These are phyloP conservation scores for Alternaria viburni DNA, from an alignment of 2,329 filamentous ascomycete genomes.

Conservation along the genomic window DNA sequence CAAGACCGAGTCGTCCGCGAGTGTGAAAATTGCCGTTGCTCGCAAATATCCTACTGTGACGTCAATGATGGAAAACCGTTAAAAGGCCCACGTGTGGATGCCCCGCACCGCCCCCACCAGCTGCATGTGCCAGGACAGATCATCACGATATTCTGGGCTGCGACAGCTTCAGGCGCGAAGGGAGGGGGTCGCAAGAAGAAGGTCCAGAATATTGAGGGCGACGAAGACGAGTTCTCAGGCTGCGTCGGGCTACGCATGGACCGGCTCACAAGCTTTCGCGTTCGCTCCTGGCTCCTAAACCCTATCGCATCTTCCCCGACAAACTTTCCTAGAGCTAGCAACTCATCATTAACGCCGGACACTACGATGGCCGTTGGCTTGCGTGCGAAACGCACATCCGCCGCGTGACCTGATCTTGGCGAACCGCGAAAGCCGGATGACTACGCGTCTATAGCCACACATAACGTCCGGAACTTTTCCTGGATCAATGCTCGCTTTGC, in stretches of 20 bases:
- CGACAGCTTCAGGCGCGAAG: not conserved
- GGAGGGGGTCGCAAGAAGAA: not conserved
- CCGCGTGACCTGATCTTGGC: not conserved
- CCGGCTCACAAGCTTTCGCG: not conserved
- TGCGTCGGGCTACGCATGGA: not conserved
- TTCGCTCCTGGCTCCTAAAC: not conserved
- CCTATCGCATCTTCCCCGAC: not conserved
- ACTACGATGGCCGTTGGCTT: not conserved
- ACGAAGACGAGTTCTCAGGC: not conserved
- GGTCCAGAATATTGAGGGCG: not conserved
- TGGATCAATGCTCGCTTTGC: not conserved
- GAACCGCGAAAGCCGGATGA: not conserved
- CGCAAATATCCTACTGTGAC: not conserved
- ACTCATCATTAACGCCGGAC: not conserved
- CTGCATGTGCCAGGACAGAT: not conserved
- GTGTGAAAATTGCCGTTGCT: not conserved
- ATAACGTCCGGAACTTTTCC: slow-evolving; percentile 5
- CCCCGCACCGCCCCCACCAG: slow-evolving; percentile 7
- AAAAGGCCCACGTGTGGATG: slow-evolving; percentile 1
- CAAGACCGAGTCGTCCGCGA: not conserved
- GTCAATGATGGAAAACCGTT: slow-evolving; percentile 4
- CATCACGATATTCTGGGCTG: not conserved
- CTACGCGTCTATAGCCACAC: not conserved
- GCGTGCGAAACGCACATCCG: not conserved
- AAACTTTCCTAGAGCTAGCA: not conserved